Evolutionary conservation across 2,329 filamentous ascomycete genomes (phyloP), one percentile per base, ranked within the genome.

Genomic region (Clarireedia paspali): DNA sequence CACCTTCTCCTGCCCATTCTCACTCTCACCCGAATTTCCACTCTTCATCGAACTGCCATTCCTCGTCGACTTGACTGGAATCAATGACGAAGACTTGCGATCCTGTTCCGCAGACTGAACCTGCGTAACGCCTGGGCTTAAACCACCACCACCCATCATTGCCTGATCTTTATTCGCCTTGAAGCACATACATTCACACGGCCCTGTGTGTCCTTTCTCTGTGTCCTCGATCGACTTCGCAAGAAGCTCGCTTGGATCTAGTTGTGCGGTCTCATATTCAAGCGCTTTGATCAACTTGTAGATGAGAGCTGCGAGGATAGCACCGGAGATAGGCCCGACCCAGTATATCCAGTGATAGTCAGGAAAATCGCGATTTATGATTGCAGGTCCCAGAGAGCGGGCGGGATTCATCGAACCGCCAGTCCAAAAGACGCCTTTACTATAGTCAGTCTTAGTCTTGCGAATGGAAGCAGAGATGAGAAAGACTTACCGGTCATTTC

Each of bases 221-320:
- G 53, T 42, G 24, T 56, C 53, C 5, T 30, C 53, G 5, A 24
- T 15, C 4, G 38, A 15, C 4, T 46, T 27, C 12, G 53, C 30
- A 6, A 44, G 27, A 4, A 51, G 12, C 20, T 51, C 48, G 3
- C 24, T 15, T 5, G 50, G 47, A 36, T 47, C 50, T 5, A 56
- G 53, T 6, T 56, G 47, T n/a, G 53, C 53, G 4, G 71, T 75
- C 61, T 76, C 70, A 64, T 81, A 82, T 54, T 81, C 73, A 34
- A 82, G 69, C 30, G 70, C 65, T 64, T 79, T 79, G 54, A 83
- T 69, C 3, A 78, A 59, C 57, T 72, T 73, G 68, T 80, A 83
- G 20, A 79, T 71, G 6, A 58, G 69, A n/a, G 70, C 74, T 1
- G 79, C 78, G 14, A 82, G 64, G 5, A 77, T 50, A 0, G 75